Conservation (phyloP, 1,284 basidiomycete species). For the Apiotrichum domesticum region DNA sequence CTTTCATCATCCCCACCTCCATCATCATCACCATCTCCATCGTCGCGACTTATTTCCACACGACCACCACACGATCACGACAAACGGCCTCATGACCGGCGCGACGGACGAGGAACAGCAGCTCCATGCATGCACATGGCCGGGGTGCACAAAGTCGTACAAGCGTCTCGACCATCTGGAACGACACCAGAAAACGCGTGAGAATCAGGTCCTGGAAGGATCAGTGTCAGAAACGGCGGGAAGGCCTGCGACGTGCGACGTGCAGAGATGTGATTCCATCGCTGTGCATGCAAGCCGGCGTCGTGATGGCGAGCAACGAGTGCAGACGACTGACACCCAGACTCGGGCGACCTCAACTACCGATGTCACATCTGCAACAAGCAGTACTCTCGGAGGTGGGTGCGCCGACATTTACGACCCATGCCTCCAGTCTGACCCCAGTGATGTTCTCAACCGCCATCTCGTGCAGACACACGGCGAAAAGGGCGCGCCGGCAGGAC, state of each 20-base stretch:
- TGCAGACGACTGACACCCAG: slow-evolving; percentile 1
- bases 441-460: slow-evolving; percentile 21
- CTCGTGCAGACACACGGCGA: slow-evolving; percentile 17
- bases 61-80: no score
- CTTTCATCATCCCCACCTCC: background rate
- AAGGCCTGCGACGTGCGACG: background rate
- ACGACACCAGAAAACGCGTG: slow-evolving; percentile 20
- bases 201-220: background rate
- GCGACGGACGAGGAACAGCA: background rate
- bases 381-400: slow-evolving; percentile 20
- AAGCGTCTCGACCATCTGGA: slow-evolving; percentile 18
- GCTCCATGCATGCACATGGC: slow-evolving; percentile 16
- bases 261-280: no score
- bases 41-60: no score
- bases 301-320: no score
- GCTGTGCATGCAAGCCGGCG: no score
- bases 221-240: no score
- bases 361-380: slow-evolving; percentile 16
- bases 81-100: no score
- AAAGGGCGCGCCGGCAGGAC: slow-evolving; percentile 11
- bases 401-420: no score
- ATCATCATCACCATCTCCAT: background rate
- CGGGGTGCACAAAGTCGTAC: slow-evolving; percentile 19
- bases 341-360: slow-evolving; percentile 19
- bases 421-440: background rate